These are phyloP conservation scores for Colletotrichum chrysophilum DNA, from an alignment of 2,329 filamentous ascomycete species.

Conservation along the genomic window DNA sequence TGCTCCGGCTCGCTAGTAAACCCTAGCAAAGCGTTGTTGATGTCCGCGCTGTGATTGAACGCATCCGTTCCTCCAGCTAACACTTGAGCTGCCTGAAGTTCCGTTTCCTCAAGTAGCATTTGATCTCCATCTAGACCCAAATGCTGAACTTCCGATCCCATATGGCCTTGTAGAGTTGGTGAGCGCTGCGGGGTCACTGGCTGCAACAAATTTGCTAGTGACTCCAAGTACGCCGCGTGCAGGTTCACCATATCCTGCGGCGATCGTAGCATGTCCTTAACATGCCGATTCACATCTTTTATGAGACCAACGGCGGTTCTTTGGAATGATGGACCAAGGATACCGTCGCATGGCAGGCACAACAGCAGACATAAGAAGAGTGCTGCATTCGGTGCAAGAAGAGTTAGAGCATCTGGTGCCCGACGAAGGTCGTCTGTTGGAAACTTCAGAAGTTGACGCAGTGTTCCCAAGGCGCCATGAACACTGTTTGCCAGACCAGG, in stretches of 20 bases:
- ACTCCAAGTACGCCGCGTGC: background rate
- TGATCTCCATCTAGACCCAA: background rate
- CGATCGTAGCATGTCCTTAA: background rate
- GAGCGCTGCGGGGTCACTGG: background rate
- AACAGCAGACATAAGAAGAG: background rate
- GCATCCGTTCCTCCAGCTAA: background rate
- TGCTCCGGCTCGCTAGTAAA: constrained; percentile 5
- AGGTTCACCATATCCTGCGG: background rate
- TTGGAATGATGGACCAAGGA: background rate
- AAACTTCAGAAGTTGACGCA: constrained; percentile 13
- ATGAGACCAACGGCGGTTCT: background rate
- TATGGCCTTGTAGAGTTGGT: background rate
- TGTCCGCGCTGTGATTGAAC: background rate
- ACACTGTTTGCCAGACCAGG: background rate
- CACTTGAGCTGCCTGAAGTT: background rate
- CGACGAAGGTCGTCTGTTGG: constrained; percentile 16
- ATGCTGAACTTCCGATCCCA: background rate
- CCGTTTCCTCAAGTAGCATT: background rate
- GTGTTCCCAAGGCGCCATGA: background rate
- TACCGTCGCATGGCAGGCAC: background rate
- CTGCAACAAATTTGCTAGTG: background rate
- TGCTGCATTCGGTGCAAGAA: background rate
- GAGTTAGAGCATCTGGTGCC: background rate
- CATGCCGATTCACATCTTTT: background rate
- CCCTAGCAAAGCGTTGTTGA: background rate